Percentiles rank a stretch among this genome's conserved stretches.
phyloP scores from a whole-genome alignment of 495 filamentous ascomycete genomes.

The Penicillium goetzii region DNA sequence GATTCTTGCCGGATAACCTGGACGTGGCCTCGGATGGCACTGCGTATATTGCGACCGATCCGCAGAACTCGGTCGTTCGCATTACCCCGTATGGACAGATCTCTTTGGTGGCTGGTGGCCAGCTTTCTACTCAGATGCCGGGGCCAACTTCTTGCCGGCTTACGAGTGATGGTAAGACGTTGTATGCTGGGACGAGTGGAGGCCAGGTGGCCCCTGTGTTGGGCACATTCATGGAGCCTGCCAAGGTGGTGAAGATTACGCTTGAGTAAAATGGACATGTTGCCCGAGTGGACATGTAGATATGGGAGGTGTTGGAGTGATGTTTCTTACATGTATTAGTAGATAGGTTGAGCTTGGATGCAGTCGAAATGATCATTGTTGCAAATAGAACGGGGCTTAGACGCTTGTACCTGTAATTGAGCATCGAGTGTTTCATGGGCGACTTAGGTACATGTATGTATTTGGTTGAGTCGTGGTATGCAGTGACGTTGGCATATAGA shows the following conservation, averaged over 20 bases:
- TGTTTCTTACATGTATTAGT: not conserved
- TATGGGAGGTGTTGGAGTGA: not conserved
- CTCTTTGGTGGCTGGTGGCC: slow-evolving; percentile 31
- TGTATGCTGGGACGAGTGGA: slow-evolving; percentile 39
- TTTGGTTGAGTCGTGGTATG: no score
- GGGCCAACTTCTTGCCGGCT: slow-evolving; percentile 34
- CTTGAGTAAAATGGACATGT: slow-evolving; percentile 10
- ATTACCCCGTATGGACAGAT: slow-evolving; percentile 32
- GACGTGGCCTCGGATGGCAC: slow-evolving; percentile 40
- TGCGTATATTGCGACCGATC: slow-evolving; percentile 41
- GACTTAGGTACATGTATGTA: no score
- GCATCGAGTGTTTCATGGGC: no score
- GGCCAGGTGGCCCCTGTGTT: slow-evolving; percentile 34
- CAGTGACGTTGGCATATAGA: no score
- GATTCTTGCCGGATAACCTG: slow-evolving; percentile 39
- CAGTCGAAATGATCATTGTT: not conserved
- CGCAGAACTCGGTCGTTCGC: slow-evolving; percentile 34
- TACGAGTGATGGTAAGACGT: slow-evolving; percentile 26
- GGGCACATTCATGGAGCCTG: slow-evolving; percentile 37
- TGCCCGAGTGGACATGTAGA: not conserved
- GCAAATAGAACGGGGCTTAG: no score
- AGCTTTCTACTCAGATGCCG: slow-evolving; percentile 32
- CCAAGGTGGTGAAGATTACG: slow-evolving; percentile 33
- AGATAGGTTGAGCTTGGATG: no score
- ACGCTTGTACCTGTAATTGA: no score